Percentiles rank a stretch among this genome's conserved stretches.
Conservation (phyloP, 768 basidiomycete species). For the Coprinopsis sp. region DNA sequence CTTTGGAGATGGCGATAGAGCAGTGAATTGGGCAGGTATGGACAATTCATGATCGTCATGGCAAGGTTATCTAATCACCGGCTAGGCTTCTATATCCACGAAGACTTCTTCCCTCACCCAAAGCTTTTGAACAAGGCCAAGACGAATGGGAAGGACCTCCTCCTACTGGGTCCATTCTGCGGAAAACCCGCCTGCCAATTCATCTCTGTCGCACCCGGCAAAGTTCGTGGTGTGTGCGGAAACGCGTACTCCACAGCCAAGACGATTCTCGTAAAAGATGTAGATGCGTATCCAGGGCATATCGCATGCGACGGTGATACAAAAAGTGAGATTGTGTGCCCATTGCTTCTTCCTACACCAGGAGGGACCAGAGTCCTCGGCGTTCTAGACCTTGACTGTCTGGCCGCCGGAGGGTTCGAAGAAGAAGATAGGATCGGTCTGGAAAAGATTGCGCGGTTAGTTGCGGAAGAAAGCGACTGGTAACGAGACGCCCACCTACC, state of each 20-base stretch:
- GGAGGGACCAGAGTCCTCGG: slow-evolving; percentile 37
- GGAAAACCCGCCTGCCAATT: slow-evolving; percentile 90
- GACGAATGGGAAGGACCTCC: slow-evolving; percentile 22
- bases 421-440: slow-evolving; percentile 75
- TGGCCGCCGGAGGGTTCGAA: slow-evolving; percentile 64
- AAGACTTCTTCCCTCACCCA: slow-evolving; percentile 55
- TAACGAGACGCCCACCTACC: slow-evolving; percentile 22
- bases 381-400: slow-evolving; percentile 86
- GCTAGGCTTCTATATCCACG: slow-evolving; percentile 81
- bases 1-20: slow-evolving; percentile 59
- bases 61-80: neutral
- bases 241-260: slow-evolving; percentile 57
- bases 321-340: slow-evolving; percentile 86
- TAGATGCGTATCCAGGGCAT: slow-evolving; percentile 83
- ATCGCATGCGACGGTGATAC: slow-evolving; percentile 93
- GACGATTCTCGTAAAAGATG: slow-evolving; percentile 70
- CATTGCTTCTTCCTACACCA: slow-evolving; percentile 45
- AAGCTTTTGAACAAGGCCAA: slow-evolving; percentile 16
- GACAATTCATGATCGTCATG: neutral
- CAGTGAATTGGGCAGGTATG: slow-evolving; percentile 94
- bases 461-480: slow-evolving; percentile 67
- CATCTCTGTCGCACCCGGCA: slow-evolving; percentile 54
- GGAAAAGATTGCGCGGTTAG: slow-evolving; percentile 61
- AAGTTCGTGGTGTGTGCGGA: slow-evolving; percentile 80
- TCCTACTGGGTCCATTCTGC: slow-evolving; percentile 81